phyloP scores from a whole-genome alignment of 164 flowering plant genomes.

The Nelumbo lutea region DNA sequence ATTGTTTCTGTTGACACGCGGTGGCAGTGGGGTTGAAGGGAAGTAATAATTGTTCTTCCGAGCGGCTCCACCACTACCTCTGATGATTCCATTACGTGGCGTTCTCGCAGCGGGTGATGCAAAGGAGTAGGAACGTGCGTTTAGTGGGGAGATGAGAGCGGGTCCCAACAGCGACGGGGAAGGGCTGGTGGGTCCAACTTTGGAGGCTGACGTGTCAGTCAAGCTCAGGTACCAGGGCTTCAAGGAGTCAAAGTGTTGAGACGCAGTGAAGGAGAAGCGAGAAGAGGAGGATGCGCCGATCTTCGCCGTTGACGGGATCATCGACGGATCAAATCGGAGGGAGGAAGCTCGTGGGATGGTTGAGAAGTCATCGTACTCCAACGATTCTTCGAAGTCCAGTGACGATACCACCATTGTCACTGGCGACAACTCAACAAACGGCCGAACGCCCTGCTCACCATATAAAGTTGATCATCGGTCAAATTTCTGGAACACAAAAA shows the following conservation, averaged over 20 bases:
- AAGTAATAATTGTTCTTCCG: slow-evolving; percentile 33
- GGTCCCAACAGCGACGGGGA: slow-evolving; percentile 46
- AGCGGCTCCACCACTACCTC: slow-evolving; percentile 14
- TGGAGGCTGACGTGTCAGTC: slow-evolving; percentile 53
- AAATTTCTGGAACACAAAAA: not conserved
- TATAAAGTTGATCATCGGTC: not conserved
- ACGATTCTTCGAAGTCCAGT: slow-evolving; percentile 62
- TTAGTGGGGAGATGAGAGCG: slow-evolving; percentile 77
- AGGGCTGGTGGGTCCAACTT: slow-evolving; percentile 48
- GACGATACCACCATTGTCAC: slow-evolving; percentile 66
- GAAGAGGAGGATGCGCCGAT: slow-evolving; percentile 81
- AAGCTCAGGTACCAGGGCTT: slow-evolving; percentile 92
- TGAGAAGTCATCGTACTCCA: slow-evolving; percentile 57
- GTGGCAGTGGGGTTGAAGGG: slow-evolving; percentile 73
- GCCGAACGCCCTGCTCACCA: slow-evolving; percentile 73
- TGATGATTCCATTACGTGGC: slow-evolving; percentile 37
- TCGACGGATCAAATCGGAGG: slow-evolving; percentile 60
- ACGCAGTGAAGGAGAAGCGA: slow-evolving; percentile 80
- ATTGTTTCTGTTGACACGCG: slow-evolving; percentile 26
- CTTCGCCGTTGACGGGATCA: slow-evolving; percentile 47
- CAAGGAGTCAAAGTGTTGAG: slow-evolving; percentile 73
- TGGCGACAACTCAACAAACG: slow-evolving; percentile 76
- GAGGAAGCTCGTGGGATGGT: slow-evolving; percentile 71
- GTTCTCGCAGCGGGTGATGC: slow-evolving; percentile 76
- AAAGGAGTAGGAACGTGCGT: slow-evolving; percentile 85